These are phyloP conservation scores for Fusarium agapanthi DNA, from an alignment of 2,329 filamentous ascomycete species.

Conservation along the genomic window DNA sequence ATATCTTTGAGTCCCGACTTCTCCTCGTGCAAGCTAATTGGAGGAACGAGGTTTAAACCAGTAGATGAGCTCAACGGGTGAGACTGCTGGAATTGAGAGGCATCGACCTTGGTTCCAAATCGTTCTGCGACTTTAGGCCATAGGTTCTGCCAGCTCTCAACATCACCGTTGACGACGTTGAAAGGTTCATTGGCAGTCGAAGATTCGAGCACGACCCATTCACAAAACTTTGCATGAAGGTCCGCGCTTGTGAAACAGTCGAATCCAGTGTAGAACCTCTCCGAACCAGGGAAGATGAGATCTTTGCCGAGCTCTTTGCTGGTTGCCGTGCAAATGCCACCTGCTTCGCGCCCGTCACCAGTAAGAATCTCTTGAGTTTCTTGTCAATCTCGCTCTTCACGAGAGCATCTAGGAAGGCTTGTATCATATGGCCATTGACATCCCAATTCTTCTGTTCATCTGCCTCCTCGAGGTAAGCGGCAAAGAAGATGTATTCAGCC, in stretches of 20 bases:
- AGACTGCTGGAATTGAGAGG: background rate
- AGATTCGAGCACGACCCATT: background rate
- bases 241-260: background rate
- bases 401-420: background rate
- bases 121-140: background rate
- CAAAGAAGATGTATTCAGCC: slow-evolving; percentile 12
- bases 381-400: background rate
- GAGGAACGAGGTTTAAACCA: background rate
- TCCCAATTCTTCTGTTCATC: background rate
- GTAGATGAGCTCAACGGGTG: background rate
- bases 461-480: slow-evolving; percentile 1
- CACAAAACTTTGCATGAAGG: slow-evolving; percentile 1
- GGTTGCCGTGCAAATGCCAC: background rate
- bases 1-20: background rate
- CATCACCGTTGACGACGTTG: slow-evolving; percentile 6
- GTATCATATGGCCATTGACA: slow-evolving; percentile 12
- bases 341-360: background rate
- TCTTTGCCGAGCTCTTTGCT: slow-evolving; percentile 3
- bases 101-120: background rate
- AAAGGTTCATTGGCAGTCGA: background rate
- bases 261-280: background rate
- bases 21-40: background rate
- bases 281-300: background rate
- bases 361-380: background rate
- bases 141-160: slow-evolving; percentile 6